Percentiles rank a stretch among this genome's conserved stretches.
phyloP scores from a whole-genome alignment of 164 flowering plant species.

The Stephania japonica region DNA sequence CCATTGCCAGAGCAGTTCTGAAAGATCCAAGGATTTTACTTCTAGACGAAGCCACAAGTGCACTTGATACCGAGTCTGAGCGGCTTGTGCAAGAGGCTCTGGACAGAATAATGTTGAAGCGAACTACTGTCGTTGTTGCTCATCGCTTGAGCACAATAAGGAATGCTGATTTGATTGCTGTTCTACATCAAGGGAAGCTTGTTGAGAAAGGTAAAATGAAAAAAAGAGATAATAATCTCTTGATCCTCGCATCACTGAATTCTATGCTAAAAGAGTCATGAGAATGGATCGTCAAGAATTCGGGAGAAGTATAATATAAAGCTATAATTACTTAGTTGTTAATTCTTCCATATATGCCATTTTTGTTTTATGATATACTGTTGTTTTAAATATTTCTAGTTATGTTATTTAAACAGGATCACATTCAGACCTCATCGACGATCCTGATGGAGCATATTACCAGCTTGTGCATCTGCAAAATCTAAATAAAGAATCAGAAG shows the following conservation, averaged over 20 bases:
- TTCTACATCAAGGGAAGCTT: slow-evolving; percentile 25
- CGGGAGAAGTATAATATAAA: too few species aligned
- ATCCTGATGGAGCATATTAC: slow-evolving; percentile 18
- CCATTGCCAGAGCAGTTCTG: slow-evolving; percentile 28
- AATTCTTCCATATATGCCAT: too few species aligned
- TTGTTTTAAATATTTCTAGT: neutral
- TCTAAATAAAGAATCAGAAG: slow-evolving; percentile 4
- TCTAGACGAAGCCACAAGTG: slow-evolving; percentile 47
- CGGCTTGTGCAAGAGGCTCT: slow-evolving; percentile 44
- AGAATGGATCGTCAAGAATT: too few species aligned
- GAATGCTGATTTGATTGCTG: slow-evolving; percentile 37
- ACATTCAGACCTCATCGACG: slow-evolving; percentile 15
- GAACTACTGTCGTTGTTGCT: slow-evolving; percentile 44
- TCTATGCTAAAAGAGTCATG: neutral
- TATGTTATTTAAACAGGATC: slow-evolving; percentile 12
- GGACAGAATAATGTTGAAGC: slow-evolving; percentile 39
- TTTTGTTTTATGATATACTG: too few species aligned
- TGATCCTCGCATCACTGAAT: neutral
- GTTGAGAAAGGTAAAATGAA: slow-evolving; percentile 26
- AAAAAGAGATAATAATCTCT: neutral
- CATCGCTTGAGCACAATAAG: slow-evolving; percentile 41
- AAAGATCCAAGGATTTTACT: slow-evolving; percentile 29
- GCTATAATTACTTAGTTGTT: too few species aligned
- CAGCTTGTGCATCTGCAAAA: slow-evolving; percentile 19
- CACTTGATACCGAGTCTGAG: slow-evolving; percentile 52